phyloP scores from a whole-genome alignment of 2,329 filamentous ascomycete genomes.

The Geosmithia morbida region DNA sequence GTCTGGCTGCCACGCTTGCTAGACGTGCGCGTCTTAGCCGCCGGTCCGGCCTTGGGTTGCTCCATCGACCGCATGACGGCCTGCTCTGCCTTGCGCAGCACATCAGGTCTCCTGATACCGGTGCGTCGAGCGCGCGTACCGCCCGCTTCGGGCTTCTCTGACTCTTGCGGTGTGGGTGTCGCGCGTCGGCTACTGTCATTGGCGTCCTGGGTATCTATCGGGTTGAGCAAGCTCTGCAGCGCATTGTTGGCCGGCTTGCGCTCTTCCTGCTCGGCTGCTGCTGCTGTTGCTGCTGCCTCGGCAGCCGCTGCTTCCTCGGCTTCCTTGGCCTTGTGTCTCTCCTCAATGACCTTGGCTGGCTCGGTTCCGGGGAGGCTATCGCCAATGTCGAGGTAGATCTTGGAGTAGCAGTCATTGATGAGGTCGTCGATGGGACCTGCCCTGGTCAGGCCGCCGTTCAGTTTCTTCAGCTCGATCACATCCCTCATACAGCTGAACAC shows the following conservation, averaged over 20 bases:
- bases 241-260: constrained; percentile 13
- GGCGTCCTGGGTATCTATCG: constrained; percentile 21
- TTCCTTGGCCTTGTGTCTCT: constrained; percentile 25
- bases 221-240: constrained; percentile 27
- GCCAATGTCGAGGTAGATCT: constrained; percentile 55
- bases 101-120: constrained; percentile 38
- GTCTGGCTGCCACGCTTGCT: constrained; percentile 29
- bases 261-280: constrained; percentile 13
- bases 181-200: constrained; percentile 14
- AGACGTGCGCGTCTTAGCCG: constrained; percentile 32
- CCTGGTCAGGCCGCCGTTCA: constrained; percentile 84
- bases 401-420: constrained; percentile 79
- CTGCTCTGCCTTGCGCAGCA: constrained; percentile 48
- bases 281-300: constrained; percentile 17
- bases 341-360: constrained; percentile 30
- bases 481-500: constrained; percentile 42
- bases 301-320: constrained; percentile 11
- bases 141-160: constrained; percentile 25
- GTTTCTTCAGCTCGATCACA: constrained; percentile 44
- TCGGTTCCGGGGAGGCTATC: constrained; percentile 39
- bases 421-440: constrained; percentile 76
- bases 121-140: constrained; percentile 21
- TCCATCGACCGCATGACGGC: constrained; percentile 36
- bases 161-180: constrained; percentile 18
- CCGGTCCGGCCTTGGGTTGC: constrained; percentile 19